Conservation (phyloP, 2,329 filamentous ascomycete genomes). For the Venturia pyrina region DNA sequence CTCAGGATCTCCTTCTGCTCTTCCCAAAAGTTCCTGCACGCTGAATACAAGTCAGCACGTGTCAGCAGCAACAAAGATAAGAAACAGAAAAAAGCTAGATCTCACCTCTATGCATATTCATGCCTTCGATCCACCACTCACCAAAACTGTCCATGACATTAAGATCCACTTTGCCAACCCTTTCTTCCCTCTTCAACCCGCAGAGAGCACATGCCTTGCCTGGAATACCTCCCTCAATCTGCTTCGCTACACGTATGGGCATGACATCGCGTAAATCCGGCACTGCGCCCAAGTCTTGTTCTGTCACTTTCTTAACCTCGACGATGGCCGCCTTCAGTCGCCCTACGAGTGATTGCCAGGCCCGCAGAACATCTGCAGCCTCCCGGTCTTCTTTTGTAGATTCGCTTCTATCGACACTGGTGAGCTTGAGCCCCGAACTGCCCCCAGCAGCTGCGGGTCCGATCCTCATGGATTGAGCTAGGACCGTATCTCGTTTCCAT, state of each 20-base stretch:
- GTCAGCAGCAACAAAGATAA: slow-evolving; percentile 45
- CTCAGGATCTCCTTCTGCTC: slow-evolving; percentile 61
- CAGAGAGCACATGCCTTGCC: slow-evolving; percentile 77
- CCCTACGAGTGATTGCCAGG: slow-evolving; percentile 69
- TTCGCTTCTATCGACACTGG: slow-evolving; percentile 75
- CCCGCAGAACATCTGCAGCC: slow-evolving; percentile 62
- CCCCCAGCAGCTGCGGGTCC: slow-evolving; percentile 59
- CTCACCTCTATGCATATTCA: slow-evolving; percentile 54
- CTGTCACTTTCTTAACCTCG: slow-evolving; percentile 21
- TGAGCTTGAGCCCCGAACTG: slow-evolving; percentile 79
- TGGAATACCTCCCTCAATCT: slow-evolving; percentile 56
- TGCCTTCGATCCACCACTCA: slow-evolving; percentile 84
- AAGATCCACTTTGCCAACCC: slow-evolving; percentile 64
- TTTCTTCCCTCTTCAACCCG: slow-evolving; percentile 78
- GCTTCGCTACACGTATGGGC: slow-evolving; percentile 53
- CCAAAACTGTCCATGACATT: slow-evolving; percentile 83
- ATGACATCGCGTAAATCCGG: slow-evolving; percentile 65
- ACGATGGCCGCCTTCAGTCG: slow-evolving; percentile 63
- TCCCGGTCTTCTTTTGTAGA: slow-evolving; percentile 76
- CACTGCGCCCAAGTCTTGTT: slow-evolving; percentile 42
- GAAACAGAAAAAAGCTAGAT: slow-evolving; percentile 36
- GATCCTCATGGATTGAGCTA: slow-evolving; percentile 84
- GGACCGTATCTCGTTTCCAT: slow-evolving; percentile 81
- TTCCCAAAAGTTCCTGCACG: slow-evolving; percentile 61
- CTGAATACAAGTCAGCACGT: not conserved